Evolutionary conservation across 352 stramenopile genomes (phyloP), one percentile per base, ranked within the genome.

Genomic region (Globisporangium cystogenes): DNA sequence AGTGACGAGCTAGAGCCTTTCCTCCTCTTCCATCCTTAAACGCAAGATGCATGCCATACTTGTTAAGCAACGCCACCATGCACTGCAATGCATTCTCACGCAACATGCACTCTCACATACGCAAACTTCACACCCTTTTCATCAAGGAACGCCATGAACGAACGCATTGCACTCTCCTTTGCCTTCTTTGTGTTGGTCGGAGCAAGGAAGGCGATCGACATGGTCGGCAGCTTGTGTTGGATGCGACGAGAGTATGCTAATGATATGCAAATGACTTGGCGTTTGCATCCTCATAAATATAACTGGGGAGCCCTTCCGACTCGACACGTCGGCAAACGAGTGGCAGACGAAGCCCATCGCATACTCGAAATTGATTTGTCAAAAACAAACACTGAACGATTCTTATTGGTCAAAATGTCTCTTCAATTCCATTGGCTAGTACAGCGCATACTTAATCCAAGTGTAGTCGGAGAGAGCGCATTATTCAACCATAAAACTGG

Each of bases 41-140:
- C 36, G 36, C 36, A 10, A 41, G n/a, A 41, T 41, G 36, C 36
- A 41, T 21, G 0, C 76, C 36, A 41, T 7, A 41, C 36, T 41
- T 41, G 18, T 41, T 14, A 41, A 41, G 16, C 44, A 49, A 21
- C 8, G 24, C 24, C 18, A 37, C 26, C 0, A 49, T 24, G 26
- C 43, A 21, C 10, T 49, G 8, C n/a, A n/a, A 12, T 6, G 41
- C 14, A 23, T 26, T 39, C 23, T 37, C 44, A 37, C 44, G 24
- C 24, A 31, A n/a, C 21, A 44, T 53, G 47, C 47, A 53, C 36
- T 53, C 31, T 53, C 31, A 31, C 47, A 18, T 43, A 53, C 31
- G 33, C 47, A n/a, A 12, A 27, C 6, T 31, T 53, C 14, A 36
- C 48, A 20, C 26, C 14, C 23, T 46, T 21, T 0, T 36, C 26